Conservation (phyloP, 2,329 filamentous ascomycete species). For the Colletotrichum godetiae region DNA sequence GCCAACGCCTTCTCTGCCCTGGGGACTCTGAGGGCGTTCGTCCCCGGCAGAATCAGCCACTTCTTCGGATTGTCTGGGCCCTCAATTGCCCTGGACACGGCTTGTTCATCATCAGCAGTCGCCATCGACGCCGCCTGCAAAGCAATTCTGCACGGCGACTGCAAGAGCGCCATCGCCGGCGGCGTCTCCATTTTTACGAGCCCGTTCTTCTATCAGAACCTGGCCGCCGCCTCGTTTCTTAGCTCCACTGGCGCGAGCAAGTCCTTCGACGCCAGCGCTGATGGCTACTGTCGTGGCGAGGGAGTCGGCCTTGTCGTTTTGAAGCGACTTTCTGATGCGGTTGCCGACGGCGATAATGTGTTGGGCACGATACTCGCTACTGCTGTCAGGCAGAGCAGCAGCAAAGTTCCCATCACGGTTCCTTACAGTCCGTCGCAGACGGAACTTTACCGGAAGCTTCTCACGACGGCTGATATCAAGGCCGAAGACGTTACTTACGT, state of each 20-base stretch:
- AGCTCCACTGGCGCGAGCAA: conserved; percentile 31
- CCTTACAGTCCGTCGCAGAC: too few species aligned
- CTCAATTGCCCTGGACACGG: not conserved
- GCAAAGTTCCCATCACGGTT: too few species aligned
- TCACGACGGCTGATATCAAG: too few species aligned
- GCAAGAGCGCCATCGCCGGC: conserved; percentile 38
- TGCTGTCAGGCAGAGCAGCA: too few species aligned
- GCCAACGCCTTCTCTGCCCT: conserved; percentile 46
- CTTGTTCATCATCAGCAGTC: conserved; percentile 14
- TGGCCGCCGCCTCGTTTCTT: conserved; percentile 22
- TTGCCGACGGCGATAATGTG: not conserved
- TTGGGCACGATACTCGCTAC: too few species aligned
- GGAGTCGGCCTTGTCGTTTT: conserved; percentile 33
- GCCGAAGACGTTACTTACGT: too few species aligned
- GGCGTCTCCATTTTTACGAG: conserved; percentile 41
- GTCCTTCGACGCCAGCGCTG: conserved; percentile 48
- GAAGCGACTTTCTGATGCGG: not conserved
- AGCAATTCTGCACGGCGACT: conserved; percentile 36
- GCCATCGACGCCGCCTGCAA: conserved; percentile 42
- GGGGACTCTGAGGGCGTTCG: conserved; percentile 42
- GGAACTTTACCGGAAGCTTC: too few species aligned
- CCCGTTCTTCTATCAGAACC: conserved; percentile 37
- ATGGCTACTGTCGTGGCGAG: conserved; percentile 57
- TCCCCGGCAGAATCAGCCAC: not conserved
- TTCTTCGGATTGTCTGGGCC: not conserved